Base-by-base conservation (phyloP, 192 early-diverging fungal genomes). In the Coemansia sp. region DNA sequence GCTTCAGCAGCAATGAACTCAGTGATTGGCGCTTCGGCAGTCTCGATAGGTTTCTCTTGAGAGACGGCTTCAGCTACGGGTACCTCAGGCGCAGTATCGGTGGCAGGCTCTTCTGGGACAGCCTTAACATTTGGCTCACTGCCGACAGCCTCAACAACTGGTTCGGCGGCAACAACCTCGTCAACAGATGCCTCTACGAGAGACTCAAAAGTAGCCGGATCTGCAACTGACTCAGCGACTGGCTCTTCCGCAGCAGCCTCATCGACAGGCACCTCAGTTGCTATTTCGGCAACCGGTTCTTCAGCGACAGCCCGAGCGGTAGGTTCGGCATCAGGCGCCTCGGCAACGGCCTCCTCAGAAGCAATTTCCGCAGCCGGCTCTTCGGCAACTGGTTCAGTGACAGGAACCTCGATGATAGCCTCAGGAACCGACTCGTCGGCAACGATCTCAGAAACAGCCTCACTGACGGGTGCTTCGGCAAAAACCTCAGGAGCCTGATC, bases 1-100 rank as follows among this genome's bases (percentile, higher is more conserved):
- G 22, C 22, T 25, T 25, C 22, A 11, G n/a, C 54, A 28, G 32
- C 30, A 36, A 28, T 30, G 14, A 4, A 52, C 8, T 64, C 69
- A 0, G 33, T 48, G 25, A 60, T 60, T 16, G 63, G 14, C 38
- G 50, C 71, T 7, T 61, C 59, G 20, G 36, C 48, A 42, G 48
- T 0, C 14, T 58, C 56, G 14, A 16, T 14, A 4, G 1, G 16
- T 18, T 18, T 0, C 48, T 49, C 22, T 1, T 25, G 0, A 33
- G 17, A 45, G 45, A 36, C 49, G 4, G 61, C 16, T 45, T 40
- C 70, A n/a, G 22, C 59, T 20, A 28, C 36, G 16, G 14, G 20
- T 8, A 11, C 12, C 45, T 48, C 60, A 28, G 17, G 6, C 17
- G 17, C 30, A 30, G 56, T 22, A 12, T 60, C 68, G 55, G 61